Evolutionary conservation across 1,284 basidiomycete genomes (phyloP).

Genomic region (Ceratobasidium papillatum): DNA sequence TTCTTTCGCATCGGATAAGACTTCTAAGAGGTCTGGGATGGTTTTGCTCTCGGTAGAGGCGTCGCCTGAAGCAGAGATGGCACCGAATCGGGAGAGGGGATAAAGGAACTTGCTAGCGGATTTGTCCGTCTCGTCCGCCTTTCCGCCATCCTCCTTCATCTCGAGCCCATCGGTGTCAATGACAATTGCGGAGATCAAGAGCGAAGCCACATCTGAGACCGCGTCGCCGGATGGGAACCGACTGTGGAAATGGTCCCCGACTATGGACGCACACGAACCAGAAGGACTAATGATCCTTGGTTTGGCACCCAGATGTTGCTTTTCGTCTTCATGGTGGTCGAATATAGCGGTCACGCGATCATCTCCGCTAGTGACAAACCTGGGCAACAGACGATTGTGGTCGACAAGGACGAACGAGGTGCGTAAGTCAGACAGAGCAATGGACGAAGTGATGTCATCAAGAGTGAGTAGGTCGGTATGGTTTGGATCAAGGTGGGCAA

Average conservation of each 20-base stretch:
- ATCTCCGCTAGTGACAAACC: constrained; percentile 55
- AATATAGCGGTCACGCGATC: constrained; percentile 67
- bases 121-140: constrained; percentile 72
- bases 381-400: constrained; percentile 78
- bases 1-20: constrained; percentile 69
- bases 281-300: constrained; percentile 72
- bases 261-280: constrained; percentile 84
- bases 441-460: constrained; percentile 60
- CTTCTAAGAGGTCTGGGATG: constrained; percentile 57
- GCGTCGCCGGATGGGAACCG: constrained; percentile 59
- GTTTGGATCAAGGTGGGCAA: constrained; percentile 62
- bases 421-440: constrained; percentile 60
- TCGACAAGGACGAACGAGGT: constrained; percentile 85
- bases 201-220: constrained; percentile 57
- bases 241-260: constrained; percentile 63
- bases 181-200: constrained; percentile 81
- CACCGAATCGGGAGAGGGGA: constrained; percentile 56
- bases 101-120: constrained; percentile 67
- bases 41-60: constrained; percentile 20
- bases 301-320: constrained; percentile 65
- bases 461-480: constrained; percentile 65
- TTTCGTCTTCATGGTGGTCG: constrained; percentile 95
- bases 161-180: constrained; percentile 86
- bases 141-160: constrained; percentile 62
- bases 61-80: constrained; percentile 10